phyloP scores from a whole-genome alignment of 257 asterid species.

The Striga asiatica region DNA sequence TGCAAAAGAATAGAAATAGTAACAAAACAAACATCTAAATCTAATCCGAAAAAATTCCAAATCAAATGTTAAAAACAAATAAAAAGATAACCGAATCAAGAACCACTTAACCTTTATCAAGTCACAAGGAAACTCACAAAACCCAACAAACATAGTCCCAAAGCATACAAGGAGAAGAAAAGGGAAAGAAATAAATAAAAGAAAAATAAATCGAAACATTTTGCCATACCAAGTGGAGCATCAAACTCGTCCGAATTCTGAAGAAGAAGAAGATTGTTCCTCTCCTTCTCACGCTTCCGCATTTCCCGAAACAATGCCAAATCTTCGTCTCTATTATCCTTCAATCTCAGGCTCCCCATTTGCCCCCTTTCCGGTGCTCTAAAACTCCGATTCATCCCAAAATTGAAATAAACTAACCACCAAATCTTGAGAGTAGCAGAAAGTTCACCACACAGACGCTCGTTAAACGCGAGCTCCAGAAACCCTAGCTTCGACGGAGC shows the following conservation, averaged over 20 bases:
- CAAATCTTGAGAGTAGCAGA: slow-evolving; percentile 12
- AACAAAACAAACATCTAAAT: slow-evolving; percentile 16
- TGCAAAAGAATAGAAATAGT: slow-evolving; percentile 13
- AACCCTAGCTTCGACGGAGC: slow-evolving; percentile 30
- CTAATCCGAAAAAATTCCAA: slow-evolving; percentile 26
- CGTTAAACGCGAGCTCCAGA: slow-evolving; percentile 15
- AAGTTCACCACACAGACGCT: slow-evolving; percentile 20
- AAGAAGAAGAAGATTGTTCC: slow-evolving; percentile 52
- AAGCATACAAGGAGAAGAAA: background rate
- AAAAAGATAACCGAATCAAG: background rate
- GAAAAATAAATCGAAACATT: background rate
- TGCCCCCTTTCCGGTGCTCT: slow-evolving; percentile 61
- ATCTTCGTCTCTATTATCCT: slow-evolving; percentile 71
- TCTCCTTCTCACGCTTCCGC: slow-evolving; percentile 79
- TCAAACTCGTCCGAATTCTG: slow-evolving; percentile 73
- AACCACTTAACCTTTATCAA: slow-evolving; percentile 17
- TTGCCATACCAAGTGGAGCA: slow-evolving; percentile 53
- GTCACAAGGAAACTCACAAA: no score
- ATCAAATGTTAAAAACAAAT: slow-evolving; percentile 17
- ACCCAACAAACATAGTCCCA: background rate
- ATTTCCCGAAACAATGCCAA: slow-evolving; percentile 83
- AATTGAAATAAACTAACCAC: slow-evolving; percentile 8
- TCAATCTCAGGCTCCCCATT: slow-evolving; percentile 57
- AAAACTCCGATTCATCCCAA: slow-evolving; percentile 76
- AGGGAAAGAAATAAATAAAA: background rate